These are phyloP conservation scores for button mushroom (Agaricus bisporus) DNA, from an alignment of 768 basidiomycete genomes.

Conservation along the genomic window DNA sequence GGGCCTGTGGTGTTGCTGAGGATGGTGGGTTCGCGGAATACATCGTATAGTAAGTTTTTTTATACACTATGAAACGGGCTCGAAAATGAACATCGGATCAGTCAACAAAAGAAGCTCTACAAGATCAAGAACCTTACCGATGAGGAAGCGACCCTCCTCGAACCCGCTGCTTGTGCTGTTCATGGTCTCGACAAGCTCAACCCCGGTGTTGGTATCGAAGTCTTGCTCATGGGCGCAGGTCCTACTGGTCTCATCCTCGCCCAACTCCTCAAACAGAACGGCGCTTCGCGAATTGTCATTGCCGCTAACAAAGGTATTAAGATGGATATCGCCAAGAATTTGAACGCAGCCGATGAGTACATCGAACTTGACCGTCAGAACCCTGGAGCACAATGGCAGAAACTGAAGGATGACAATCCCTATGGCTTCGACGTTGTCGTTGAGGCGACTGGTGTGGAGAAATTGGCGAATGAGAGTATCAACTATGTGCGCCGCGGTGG, in stretches of 20 bases:
- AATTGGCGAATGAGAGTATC: constrained; percentile 82
- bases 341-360: constrained; percentile 80
- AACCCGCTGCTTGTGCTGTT: constrained; percentile 87
- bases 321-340: constrained; percentile 77
- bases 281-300: constrained; percentile 73
- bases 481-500: constrained; percentile 85
- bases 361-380: constrained; percentile 75
- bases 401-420: constrained; percentile 74
- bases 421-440: constrained; percentile 88
- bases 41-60: constrained; percentile 61
- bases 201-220: constrained; percentile 78
- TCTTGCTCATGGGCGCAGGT: constrained; percentile 83
- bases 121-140: constrained; percentile 84
- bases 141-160: constrained; percentile 82
- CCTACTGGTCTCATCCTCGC: constrained; percentile 88
- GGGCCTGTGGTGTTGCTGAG: constrained; percentile 70
- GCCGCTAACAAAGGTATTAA: constrained; percentile 90
- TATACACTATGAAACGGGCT: constrained; percentile 1
- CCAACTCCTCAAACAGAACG: constrained; percentile 83
- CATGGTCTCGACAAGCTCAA: constrained; percentile 88
- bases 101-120: constrained; percentile 66
- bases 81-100: constrained; percentile 9
- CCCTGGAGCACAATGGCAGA: constrained; percentile 73
- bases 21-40: constrained; percentile 91
- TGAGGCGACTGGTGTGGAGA: constrained; percentile 69